Evolutionary conservation across 169 alveolate species (phyloP).

Genomic region (Eimeria mitis): DNA sequence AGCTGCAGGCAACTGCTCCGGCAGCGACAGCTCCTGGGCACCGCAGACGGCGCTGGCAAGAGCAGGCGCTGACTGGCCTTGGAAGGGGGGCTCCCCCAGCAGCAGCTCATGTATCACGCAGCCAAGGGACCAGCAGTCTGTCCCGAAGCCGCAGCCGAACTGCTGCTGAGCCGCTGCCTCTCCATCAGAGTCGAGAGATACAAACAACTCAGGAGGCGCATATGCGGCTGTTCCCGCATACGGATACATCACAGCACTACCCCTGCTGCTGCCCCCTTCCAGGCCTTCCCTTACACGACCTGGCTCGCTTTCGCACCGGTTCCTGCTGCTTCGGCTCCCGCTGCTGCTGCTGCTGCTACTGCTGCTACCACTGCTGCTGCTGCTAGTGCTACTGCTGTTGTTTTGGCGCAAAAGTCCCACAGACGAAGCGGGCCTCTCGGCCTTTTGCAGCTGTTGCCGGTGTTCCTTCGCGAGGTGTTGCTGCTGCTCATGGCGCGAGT

Average conservation of each 20-base stretch:
- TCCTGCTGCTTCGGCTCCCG: not conserved
- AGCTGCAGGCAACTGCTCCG: slow-evolving; percentile 50
- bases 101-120: slow-evolving; percentile 39
- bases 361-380: not conserved
- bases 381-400: not conserved
- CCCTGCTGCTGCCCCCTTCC: not conserved
- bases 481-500: not conserved
- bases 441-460: not conserved
- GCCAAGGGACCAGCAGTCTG: slow-evolving; percentile 63
- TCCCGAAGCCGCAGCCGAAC: slow-evolving; percentile 31
- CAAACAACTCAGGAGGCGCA: slow-evolving; percentile 31
- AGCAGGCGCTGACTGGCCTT: not conserved
- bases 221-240: slow-evolving; percentile 37
- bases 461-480: not conserved
- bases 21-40: slow-evolving; percentile 27
- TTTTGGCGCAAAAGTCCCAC: not conserved
- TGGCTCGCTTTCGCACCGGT: slow-evolving; percentile 2
- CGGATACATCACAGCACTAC: not conserved
- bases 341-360: not conserved
- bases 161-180: slow-evolving; percentile 16
- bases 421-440: not conserved
- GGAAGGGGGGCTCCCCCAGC: slow-evolving; percentile 60
- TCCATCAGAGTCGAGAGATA: not conserved
- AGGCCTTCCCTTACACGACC: not conserved
- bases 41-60: slow-evolving; percentile 40